phyloP scores from a whole-genome alignment of 83 land plant genomes.

The Picea engelmannii region DNA sequence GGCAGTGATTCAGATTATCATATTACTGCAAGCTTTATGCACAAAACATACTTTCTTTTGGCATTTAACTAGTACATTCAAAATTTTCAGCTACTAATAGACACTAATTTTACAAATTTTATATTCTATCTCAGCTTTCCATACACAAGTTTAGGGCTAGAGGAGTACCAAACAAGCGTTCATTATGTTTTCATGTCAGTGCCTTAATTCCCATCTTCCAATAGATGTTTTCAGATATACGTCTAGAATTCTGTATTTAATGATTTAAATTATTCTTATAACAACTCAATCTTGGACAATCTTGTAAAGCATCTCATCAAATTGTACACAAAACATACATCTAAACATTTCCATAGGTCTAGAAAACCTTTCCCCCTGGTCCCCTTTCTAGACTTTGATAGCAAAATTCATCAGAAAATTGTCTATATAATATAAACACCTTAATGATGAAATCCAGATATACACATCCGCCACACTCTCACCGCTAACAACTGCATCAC shows the following conservation, averaged over 20 bases:
- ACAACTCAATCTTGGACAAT: not conserved
- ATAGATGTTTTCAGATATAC: not conserved
- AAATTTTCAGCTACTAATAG: not conserved
- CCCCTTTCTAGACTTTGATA: not conserved
- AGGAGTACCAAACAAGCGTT: not conserved
- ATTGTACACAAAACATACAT: not conserved
- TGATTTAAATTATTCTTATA: not conserved
- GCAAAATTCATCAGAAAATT: not conserved
- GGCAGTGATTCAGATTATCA: conserved; percentile 10
- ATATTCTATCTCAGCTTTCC: not conserved
- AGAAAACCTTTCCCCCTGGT: not conserved
- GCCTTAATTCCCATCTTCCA: not conserved
- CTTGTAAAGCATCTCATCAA: not conserved
- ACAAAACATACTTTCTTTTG: not conserved
- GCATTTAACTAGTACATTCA: not conserved
- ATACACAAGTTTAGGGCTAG: not conserved
- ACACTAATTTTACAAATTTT: not conserved
- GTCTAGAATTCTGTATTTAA: not conserved
- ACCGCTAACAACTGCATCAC: not conserved
- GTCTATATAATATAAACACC: not conserved
- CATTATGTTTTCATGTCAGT: not conserved
- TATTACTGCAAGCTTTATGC: not conserved
- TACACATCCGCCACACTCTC: not conserved
- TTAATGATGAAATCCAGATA: not conserved
- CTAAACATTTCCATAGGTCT: too few relatives aligned